These are phyloP conservation scores for Choanephora cucurbitarum DNA, from an alignment of 371 early-diverging fungal genomes.

Conservation along the genomic window DNA sequence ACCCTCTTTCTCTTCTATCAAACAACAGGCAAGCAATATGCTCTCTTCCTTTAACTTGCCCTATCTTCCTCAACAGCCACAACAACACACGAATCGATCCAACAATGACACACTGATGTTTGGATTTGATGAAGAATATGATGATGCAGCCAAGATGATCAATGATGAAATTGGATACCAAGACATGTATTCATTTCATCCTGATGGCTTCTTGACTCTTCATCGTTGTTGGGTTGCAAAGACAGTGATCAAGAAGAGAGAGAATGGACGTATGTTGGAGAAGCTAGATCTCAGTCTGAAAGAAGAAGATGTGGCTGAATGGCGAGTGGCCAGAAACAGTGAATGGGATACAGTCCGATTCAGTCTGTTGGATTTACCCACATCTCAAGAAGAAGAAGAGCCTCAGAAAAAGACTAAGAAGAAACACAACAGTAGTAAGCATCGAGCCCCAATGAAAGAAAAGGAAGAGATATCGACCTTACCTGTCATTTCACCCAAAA, in stretches of 20 bases:
- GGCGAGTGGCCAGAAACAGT: slow-evolving; percentile 51
- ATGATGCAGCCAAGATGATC: slow-evolving; percentile 37
- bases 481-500: slow-evolving; percentile 1
- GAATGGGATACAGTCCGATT: slow-evolving; percentile 54
- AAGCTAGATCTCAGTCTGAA: slow-evolving; percentile 52
- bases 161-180: slow-evolving; percentile 56
- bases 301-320: slow-evolving; percentile 64
- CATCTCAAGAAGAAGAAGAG: not conserved
- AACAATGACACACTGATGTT: slow-evolving; percentile 42
- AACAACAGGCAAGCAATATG: slow-evolving; percentile 44
- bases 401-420: slow-evolving; percentile 1
- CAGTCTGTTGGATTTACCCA: slow-evolving; percentile 10
- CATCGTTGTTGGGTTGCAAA: slow-evolving; percentile 65
- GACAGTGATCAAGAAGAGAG: slow-evolving; percentile 49
- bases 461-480: not conserved
- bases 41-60: slow-evolving; percentile 32
- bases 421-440: not conserved
- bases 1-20: slow-evolving; percentile 20
- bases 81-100: slow-evolving; percentile 27
- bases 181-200: slow-evolving; percentile 64
- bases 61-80: slow-evolving; percentile 16
- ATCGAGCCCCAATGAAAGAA: slow-evolving; percentile 12
- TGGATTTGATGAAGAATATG: slow-evolving; percentile 57
- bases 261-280: slow-evolving; percentile 52
- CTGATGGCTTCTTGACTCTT: slow-evolving; percentile 56